Percentiles rank a stretch among this genome's conserved stretches.
phyloP scores from a whole-genome alignment of 228 moss, liverwort and hornwort species.

The Sphagnum fallax region DNA sequence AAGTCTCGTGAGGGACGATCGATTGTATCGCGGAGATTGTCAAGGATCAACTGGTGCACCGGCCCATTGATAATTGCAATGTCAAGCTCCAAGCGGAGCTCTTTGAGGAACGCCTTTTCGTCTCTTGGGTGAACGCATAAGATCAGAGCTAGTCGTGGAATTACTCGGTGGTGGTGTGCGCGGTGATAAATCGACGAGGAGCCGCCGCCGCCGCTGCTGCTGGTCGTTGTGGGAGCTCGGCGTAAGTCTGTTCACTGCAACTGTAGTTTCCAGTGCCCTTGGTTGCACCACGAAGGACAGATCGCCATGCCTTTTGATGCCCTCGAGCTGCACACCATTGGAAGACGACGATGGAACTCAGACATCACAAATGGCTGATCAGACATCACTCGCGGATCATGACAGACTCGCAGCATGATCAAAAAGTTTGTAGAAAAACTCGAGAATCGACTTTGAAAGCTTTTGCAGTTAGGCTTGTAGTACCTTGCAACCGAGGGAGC shows the following conservation, averaged over 20 bases:
- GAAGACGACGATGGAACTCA: not conserved
- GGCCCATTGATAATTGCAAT: too few species aligned
- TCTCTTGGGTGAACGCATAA: slow-evolving; percentile 28
- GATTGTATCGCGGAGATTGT: too few species aligned
- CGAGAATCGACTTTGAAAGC: too few species aligned
- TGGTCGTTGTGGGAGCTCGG: slow-evolving; percentile 15
- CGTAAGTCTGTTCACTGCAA: slow-evolving; percentile 33
- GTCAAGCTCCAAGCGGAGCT: slow-evolving; percentile 45
- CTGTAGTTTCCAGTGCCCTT: slow-evolving; percentile 28
- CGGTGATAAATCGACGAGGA: slow-evolving; percentile 43
- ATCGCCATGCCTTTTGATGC: slow-evolving; percentile 44
- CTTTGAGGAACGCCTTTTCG: slow-evolving; percentile 58
- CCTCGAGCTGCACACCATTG: slow-evolving; percentile 30
- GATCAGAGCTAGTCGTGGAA: not conserved
- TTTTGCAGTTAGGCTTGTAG: too few species aligned
- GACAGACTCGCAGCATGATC: too few species aligned
- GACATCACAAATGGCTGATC: too few species aligned
- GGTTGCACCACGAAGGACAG: slow-evolving; percentile 50
- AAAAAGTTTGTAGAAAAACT: too few species aligned
- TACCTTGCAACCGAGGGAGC: slow-evolving; percentile 66
- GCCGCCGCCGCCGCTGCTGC: slow-evolving; percentile 22
- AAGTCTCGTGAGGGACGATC: too few species aligned
- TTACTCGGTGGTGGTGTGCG: slow-evolving; percentile 41
- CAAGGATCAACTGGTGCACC: too few species aligned
- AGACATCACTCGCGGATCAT: too few species aligned